phyloP scores from a whole-genome alignment of 2,329 filamentous ascomycete genomes.

The Ophiosphaerella herpotricha region DNA sequence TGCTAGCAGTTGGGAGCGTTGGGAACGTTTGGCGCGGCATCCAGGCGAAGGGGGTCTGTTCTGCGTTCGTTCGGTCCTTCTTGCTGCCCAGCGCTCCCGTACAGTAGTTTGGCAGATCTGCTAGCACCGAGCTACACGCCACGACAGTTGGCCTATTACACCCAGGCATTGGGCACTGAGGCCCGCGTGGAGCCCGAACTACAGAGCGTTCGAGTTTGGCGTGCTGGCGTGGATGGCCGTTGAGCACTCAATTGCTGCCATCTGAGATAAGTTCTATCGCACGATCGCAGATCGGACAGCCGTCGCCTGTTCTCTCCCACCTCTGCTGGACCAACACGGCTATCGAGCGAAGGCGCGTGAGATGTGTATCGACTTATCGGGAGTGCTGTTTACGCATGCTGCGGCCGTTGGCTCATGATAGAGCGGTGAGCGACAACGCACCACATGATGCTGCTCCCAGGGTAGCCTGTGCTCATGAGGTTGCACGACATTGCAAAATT shows the following conservation, averaged over 20 bases:
- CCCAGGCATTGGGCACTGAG: background rate
- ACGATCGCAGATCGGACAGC: background rate
- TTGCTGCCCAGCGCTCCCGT: conserved; percentile 6
- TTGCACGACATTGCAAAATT: background rate
- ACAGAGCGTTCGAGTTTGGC: background rate
- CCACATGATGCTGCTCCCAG: background rate
- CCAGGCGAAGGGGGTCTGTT: conserved; percentile 8
- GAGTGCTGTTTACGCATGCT: background rate
- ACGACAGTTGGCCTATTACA: background rate
- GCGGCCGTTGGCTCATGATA: conserved; percentile 2
- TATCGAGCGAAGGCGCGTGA: background rate
- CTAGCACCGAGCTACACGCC: background rate
- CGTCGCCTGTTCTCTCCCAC: background rate
- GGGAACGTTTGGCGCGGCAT: conserved; percentile 10
- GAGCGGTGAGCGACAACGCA: conserved; percentile 17
- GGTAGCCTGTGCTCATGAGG: background rate
- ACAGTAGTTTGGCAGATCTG: background rate
- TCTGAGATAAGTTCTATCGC: conserved; percentile 1
- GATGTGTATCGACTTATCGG: background rate
- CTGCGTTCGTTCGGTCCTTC: conserved; percentile 4
- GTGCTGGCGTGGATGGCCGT: background rate
- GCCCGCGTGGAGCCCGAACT: conserved; percentile 1
- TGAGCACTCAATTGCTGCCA: background rate
- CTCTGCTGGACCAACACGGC: background rate
- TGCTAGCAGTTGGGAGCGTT: background rate